A percentile compares a stretch with the other conserved stretches of the same genome.
phyloP scores from a whole-genome alignment of 306 rosid species.

The Coriaria nepalensis region DNA sequence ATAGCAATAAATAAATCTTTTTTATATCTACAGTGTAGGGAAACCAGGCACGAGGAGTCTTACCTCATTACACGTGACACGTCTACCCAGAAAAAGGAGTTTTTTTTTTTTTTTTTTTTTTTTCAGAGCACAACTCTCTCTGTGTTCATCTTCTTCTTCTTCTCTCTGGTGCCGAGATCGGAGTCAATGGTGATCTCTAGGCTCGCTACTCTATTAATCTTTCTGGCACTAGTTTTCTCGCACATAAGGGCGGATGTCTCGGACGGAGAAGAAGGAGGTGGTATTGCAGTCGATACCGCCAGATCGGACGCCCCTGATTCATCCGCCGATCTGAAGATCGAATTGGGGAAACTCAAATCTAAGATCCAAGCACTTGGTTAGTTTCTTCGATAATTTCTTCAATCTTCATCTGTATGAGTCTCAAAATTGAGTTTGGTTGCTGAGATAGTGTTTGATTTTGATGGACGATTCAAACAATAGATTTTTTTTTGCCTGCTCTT shows the following conservation, averaged over 20 bases:
- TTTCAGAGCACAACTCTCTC: no score
- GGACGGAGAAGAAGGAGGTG: constrained; percentile 16
- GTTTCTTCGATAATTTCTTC: constrained; percentile 7
- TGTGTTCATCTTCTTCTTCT: no score
- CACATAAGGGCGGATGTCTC: constrained; percentile 35
- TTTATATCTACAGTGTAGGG: no score
- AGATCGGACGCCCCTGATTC: constrained; percentile 28
- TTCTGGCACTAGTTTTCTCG: constrained; percentile 33
- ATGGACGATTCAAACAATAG: not conserved
- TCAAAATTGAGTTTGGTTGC: not conserved
- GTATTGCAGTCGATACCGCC: constrained; percentile 2
- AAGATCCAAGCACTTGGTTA: constrained; percentile 77
- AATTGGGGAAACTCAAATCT: constrained; percentile 59
- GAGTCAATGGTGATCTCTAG: constrained; percentile 59
- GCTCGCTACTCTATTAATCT: constrained; percentile 32
- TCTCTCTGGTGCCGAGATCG: not conserved
- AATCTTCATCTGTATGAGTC: not conserved
- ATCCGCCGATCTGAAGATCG: constrained; percentile 47
- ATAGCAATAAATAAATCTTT: no score
- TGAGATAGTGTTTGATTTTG: not conserved
- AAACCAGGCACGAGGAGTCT: no score
- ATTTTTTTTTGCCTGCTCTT: not conserved
- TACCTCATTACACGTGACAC: no score
- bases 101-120: no score
- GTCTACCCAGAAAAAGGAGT: no score